Evolutionary conservation across 352 stramenopile species (phyloP).

Genomic region (Globisporangium lucens): DNA sequence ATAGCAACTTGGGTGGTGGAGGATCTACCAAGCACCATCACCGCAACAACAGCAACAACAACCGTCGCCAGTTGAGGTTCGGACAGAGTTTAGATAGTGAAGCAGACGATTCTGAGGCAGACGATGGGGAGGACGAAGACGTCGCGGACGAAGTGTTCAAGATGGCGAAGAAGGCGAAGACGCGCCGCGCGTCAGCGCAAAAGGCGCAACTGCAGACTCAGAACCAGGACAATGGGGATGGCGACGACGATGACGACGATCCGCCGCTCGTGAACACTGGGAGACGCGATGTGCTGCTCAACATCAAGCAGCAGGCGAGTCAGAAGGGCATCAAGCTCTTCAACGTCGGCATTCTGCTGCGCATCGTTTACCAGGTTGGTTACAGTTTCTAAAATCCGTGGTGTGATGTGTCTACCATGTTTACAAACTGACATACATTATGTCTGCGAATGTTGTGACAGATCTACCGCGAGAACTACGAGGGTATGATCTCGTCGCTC

Average conservation of each 20-base stretch:
- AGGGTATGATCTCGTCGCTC: slow-evolving; percentile 54
- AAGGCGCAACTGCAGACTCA: slow-evolving; percentile 17
- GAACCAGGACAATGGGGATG: slow-evolving; percentile 5
- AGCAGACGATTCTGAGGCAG: slow-evolving; percentile 12
- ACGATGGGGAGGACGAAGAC: slow-evolving; percentile 20
- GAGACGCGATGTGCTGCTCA: slow-evolving; percentile 39
- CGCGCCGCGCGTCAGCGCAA: slow-evolving; percentile 28
- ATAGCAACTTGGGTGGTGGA: not conserved
- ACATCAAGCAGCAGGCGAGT: slow-evolving; percentile 40
- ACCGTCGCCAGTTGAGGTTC: not conserved
- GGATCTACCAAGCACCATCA: not conserved
- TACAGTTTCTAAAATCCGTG: slow-evolving; percentile 1
- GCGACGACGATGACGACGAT: slow-evolving; percentile 22
- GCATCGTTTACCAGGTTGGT: slow-evolving; percentile 50
- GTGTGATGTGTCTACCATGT: not conserved
- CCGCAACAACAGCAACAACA: not conserved
- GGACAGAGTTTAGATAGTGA: slow-evolving; percentile 8
- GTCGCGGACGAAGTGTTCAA: slow-evolving; percentile 29
- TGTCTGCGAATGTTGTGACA: slow-evolving; percentile 10
- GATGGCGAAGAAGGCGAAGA: slow-evolving; percentile 45
- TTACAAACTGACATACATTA: not conserved
- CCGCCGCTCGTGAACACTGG: slow-evolving; percentile 4
- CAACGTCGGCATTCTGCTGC: slow-evolving; percentile 54
- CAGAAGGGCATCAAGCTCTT: slow-evolving; percentile 58
- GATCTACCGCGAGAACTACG: slow-evolving; percentile 76